Percentiles rank a stretch among this genome's conserved stretches.
Conservation (phyloP, 1,284 basidiomycete genomes). For the Melanopsichium pennsylvanicum region DNA sequence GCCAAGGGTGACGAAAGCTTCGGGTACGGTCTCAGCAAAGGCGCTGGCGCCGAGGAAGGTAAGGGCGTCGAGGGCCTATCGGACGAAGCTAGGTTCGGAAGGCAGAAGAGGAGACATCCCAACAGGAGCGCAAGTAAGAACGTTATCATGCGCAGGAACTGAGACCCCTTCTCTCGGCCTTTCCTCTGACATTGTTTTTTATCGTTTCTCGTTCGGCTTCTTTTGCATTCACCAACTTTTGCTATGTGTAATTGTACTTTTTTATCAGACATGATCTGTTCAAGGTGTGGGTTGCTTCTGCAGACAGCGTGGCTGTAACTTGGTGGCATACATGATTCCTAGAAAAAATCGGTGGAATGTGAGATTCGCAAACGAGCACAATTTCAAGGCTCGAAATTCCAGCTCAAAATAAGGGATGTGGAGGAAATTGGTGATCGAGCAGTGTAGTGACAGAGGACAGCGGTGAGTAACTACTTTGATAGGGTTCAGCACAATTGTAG, state of each 20-base stretch:
- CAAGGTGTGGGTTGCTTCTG: too few species aligned
- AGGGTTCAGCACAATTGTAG: background rate
- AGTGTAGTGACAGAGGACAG: too few species aligned
- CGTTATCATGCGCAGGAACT: constrained; percentile 48
- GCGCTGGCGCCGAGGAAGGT: constrained; percentile 59
- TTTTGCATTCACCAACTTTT: background rate
- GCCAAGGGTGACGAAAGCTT: constrained; percentile 70
- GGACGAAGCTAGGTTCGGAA: constrained; percentile 74
- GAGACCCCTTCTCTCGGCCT: background rate
- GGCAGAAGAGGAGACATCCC: constrained; percentile 53
- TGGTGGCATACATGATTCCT: too few species aligned
- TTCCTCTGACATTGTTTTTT: background rate
- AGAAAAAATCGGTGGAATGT: background rate
- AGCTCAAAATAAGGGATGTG: background rate
- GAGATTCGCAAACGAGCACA: background rate
- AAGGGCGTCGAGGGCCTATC: constrained; percentile 77
- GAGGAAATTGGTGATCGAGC: constrained; percentile 17
- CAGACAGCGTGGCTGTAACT: too few species aligned
- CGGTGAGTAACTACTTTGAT: too few species aligned
- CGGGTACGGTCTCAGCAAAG: constrained; percentile 61
- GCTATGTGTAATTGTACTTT: constrained; percentile 22
- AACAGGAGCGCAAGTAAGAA: constrained; percentile 62
- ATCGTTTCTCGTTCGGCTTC: background rate
- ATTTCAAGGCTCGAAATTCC: background rate
- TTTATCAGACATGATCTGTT: too few species aligned